Percentiles rank a stretch among this genome's conserved stretches.
Conservation (phyloP, 495 filamentous ascomycete species). For the Friedmanniomyces endolithicus region DNA sequence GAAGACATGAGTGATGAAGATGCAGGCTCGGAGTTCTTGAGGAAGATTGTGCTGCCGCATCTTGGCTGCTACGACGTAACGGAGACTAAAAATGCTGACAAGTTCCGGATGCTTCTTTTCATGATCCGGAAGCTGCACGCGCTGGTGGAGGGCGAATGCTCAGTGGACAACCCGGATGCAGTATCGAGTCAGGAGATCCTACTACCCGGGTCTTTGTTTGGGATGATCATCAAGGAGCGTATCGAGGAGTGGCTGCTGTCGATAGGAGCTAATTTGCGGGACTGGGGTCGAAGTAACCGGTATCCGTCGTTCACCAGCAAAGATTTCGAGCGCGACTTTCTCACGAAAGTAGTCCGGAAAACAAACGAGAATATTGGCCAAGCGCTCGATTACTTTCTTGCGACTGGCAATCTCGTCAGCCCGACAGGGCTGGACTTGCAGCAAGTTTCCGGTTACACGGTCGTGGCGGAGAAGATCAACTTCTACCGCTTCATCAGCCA, state of each 20-base stretch:
- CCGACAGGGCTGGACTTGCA: constrained; percentile 86
- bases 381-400: constrained; percentile 84
- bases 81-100: constrained; percentile 61
- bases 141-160: constrained; percentile 80
- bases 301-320: constrained; percentile 53
- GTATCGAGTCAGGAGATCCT: constrained; percentile 90
- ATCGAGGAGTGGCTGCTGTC: constrained; percentile 75
- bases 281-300: constrained; percentile 57
- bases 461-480: constrained; percentile 98
- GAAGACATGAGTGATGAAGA: constrained; percentile 75
- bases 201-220: constrained; percentile 84
- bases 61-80: constrained; percentile 71
- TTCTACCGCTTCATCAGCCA: constrained; percentile 98
- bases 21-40: constrained; percentile 76
- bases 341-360: constrained; percentile 58
- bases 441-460: constrained; percentile 84
- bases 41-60: constrained; percentile 81
- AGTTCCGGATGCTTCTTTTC: constrained; percentile 87
- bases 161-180: constrained; percentile 88
- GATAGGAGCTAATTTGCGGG: constrained; percentile 46
- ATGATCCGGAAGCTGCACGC: constrained; percentile 94
- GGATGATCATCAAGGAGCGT: constrained; percentile 87
- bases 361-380: constrained; percentile 81
- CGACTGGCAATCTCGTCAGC: constrained; percentile 86
- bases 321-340: constrained; percentile 65